Evolutionary conservation across 2,329 filamentous ascomycete species (phyloP), one percentile per base, ranked within the genome.

Genomic region (Fusarium setosum): DNA sequence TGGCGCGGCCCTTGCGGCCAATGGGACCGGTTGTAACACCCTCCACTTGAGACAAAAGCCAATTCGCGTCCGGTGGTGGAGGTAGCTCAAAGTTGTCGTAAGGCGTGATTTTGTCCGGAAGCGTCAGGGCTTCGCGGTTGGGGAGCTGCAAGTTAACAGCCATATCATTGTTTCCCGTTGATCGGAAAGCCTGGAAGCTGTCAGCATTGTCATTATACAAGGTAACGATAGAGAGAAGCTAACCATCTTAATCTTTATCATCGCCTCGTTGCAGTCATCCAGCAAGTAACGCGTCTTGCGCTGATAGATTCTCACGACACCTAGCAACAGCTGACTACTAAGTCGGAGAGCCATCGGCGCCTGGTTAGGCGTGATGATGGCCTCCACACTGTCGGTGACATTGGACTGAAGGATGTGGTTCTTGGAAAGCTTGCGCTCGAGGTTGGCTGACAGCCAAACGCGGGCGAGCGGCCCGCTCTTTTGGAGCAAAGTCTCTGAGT

Each of bases 171-270:
- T 97, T 97, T 68, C 95, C 95, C 45, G 89, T 92, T 18, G 95
- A 93, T 61, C 94, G 92, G 81, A 98, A 99, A 38, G 96, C 95
- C 95, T 97, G 61, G 3, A 40, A 65, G 52, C 48, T 56, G 81
- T 78, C 83, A 73, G 71, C 42, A 53, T 44, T 12, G n/a, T n/a
- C n/a, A 32, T 50, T 37, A 48, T 26, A 21, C 23, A 17, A 51
- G 42, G 48, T 32, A 42, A 32, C 21, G 13, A 11, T 6, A 20
- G 12, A 29, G 32, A 15, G 29, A 44, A 70, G n/a, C 84, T 37
- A 81, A 97, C 95, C 94, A 98, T 96, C 77, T 98, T 97, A 73
- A 99, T 97, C 82, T 97, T 98, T 85, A 97, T 90, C 68, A 99
- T 84, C 35, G 95, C 95, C 80, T 99, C 96, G 74, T 97, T 97